These are phyloP conservation scores for Phytophthora tubulina DNA, from an alignment of 352 stramenopile species.

Conservation along the genomic window DNA sequence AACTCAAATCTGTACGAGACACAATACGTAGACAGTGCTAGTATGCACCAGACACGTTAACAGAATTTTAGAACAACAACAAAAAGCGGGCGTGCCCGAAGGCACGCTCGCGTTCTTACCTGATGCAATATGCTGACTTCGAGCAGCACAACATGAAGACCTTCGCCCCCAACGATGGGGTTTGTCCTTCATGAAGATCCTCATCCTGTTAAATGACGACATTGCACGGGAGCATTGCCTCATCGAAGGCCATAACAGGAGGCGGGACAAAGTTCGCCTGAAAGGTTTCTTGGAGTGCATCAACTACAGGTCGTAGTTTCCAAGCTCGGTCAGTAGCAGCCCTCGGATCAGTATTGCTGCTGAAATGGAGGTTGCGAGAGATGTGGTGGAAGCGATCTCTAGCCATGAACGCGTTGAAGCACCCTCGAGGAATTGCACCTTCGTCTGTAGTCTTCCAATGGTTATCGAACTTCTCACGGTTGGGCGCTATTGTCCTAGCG, in stretches of 20 bases:
- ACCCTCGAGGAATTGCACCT: slow-evolving; percentile 7
- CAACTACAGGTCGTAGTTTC: slow-evolving; percentile 9
- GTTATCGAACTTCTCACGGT: slow-evolving; percentile 11
- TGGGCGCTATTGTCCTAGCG: slow-evolving; percentile 7
- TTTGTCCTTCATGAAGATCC: slow-evolving; percentile 3
- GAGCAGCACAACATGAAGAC: slow-evolving; percentile 8
- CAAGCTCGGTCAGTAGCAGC: neutral
- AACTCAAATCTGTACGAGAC: neutral
- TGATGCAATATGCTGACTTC: neutral
- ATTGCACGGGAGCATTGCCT: neutral
- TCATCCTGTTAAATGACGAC: slow-evolving; percentile 3
- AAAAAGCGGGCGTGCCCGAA: neutral
- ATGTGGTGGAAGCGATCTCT: slow-evolving; percentile 14
- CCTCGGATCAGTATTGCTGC: neutral
- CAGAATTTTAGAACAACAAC: neutral
- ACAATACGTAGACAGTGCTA: neutral
- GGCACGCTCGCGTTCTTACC: slow-evolving; percentile 9
- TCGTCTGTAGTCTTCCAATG: slow-evolving; percentile 29
- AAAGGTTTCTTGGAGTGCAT: slow-evolving; percentile 14
- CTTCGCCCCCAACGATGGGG: slow-evolving; percentile 4
- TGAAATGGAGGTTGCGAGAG: slow-evolving; percentile 21
- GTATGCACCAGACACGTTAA: slow-evolving; percentile 1
- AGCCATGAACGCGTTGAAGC: slow-evolving; percentile 12
- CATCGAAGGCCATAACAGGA: neutral
- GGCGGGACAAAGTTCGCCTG: neutral